These are phyloP conservation scores for Casuarina equisetifolia DNA, from an alignment of 306 rosid genomes.

Conservation along the genomic window DNA sequence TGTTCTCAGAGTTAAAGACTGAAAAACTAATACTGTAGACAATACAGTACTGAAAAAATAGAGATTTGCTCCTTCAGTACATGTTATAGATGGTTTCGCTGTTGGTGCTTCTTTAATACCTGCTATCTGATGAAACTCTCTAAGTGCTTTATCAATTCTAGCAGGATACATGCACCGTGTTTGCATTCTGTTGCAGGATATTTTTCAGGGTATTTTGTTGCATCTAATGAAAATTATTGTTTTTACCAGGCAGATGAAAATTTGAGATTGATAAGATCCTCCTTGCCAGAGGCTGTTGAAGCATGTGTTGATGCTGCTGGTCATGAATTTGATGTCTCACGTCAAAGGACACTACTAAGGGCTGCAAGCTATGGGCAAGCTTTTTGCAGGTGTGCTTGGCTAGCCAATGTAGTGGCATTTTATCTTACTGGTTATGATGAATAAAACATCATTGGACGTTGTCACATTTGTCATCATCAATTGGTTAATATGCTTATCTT, in stretches of 20 bases:
- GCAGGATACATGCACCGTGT: background rate
- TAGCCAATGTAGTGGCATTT: slow-evolving; percentile 18
- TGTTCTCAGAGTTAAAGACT: background rate
- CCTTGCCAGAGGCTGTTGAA: slow-evolving; percentile 95
- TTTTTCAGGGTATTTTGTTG: slow-evolving; percentile 10
- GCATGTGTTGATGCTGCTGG: slow-evolving; percentile 95
- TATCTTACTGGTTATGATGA: background rate
- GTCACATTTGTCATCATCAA: background rate
- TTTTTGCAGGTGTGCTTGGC: slow-evolving; percentile 78
- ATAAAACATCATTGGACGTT: background rate
- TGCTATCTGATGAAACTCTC: background rate
- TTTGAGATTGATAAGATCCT: slow-evolving; percentile 80
- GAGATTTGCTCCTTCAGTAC: background rate
- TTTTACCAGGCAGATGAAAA: slow-evolving; percentile 94
- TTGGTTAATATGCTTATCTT: background rate
- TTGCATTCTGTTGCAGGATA: background rate
- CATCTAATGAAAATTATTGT: slow-evolving; percentile 27
- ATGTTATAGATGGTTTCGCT: background rate
- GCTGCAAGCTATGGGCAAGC: slow-evolving; percentile 99
- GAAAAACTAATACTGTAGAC: background rate
- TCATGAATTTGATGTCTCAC: slow-evolving; percentile 84
- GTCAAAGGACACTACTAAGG: slow-evolving; percentile 80
- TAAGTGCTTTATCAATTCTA: background rate
- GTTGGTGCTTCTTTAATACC: background rate
- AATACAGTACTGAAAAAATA: background rate